phyloP scores from a whole-genome alignment of 208 protist species.

The Leishmania arabica region DNA sequence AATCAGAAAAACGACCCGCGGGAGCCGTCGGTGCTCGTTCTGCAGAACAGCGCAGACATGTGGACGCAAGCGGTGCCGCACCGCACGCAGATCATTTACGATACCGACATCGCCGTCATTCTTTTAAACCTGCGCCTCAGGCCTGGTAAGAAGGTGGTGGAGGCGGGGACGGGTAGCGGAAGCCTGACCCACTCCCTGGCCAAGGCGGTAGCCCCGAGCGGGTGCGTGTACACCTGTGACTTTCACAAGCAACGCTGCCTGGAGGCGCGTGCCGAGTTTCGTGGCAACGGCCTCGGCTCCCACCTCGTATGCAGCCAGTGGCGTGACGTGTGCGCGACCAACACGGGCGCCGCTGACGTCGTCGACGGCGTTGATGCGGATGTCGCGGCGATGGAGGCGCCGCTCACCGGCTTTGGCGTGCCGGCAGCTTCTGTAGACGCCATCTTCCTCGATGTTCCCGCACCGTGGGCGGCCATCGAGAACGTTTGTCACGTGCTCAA shows the following conservation, averaged over 20 bases:
- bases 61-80: conserved; percentile 91
- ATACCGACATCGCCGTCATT: conserved; percentile 91
- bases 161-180: conserved; percentile 92
- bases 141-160: conserved; percentile 76
- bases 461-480: conserved; percentile 86
- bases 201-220: conserved; percentile 76
- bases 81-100: conserved; percentile 93
- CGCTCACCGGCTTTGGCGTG: conserved; percentile 74
- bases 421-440: conserved; percentile 76
- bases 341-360: conserved; percentile 20
- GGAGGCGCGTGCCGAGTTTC: conserved; percentile 80
- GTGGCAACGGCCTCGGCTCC: conserved; percentile 55
- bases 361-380: conserved; percentile 37
- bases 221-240: conserved; percentile 86
- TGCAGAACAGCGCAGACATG: conserved; percentile 87
- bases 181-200: conserved; percentile 88
- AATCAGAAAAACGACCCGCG: conserved; percentile 59
- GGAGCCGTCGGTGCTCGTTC: conserved; percentile 54
- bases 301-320: conserved; percentile 76
- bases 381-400: conserved; percentile 43
- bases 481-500: conserved; percentile 85
- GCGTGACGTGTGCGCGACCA: conserved; percentile 84
- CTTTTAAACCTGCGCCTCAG: conserved; percentile 71
- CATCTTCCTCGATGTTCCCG: conserved; percentile 94
- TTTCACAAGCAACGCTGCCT: conserved; percentile 88